Evolutionary conservation across 768 basidiomycete species (phyloP).

Genomic region (Asterophora parasitica): DNA sequence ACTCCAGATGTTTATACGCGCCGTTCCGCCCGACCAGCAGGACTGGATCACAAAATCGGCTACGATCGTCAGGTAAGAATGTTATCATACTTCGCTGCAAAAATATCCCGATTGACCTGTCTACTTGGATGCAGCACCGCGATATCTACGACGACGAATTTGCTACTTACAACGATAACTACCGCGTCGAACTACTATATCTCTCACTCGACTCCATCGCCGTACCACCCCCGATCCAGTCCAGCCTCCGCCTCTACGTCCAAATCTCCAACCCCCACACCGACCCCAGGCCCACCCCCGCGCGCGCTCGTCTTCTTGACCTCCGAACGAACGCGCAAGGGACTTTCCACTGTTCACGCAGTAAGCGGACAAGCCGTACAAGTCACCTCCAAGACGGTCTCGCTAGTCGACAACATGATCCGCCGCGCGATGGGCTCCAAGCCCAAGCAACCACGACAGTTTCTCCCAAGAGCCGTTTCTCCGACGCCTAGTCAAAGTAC

Average conservation of each 20-base stretch:
- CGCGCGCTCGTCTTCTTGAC: conserved; percentile 54
- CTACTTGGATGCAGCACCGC: conserved; percentile 42
- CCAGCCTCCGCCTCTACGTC: background rate
- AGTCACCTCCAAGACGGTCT: conserved; percentile 59
- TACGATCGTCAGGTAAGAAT: conserved; percentile 53
- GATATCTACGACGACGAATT: conserved; percentile 61
- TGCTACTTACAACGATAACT: conserved; percentile 57
- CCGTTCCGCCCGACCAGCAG: conserved; percentile 61
- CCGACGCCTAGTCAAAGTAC: background rate
- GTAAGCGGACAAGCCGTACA: conserved; percentile 63
- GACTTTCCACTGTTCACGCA: conserved; percentile 57
- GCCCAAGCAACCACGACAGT: conserved; percentile 24
- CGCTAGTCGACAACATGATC: conserved; percentile 56
- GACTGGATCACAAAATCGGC: conserved; percentile 67
- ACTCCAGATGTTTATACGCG: conserved; percentile 52
- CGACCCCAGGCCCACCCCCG: conserved; percentile 27
- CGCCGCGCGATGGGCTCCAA: conserved; percentile 49
- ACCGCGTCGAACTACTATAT: conserved; percentile 61
- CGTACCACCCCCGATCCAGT: conserved; percentile 29
- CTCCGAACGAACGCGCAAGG: conserved; percentile 53
- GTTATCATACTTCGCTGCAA: background rate
- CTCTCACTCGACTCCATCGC: conserved; percentile 46
- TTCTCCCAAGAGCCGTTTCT: conserved; percentile 9
- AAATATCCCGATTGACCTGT: background rate
- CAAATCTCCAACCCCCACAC: background rate